Evolutionary conservation across 2,329 filamentous ascomycete species (phyloP).

Genomic region (Cladosporium austrohemisphaericum): DNA sequence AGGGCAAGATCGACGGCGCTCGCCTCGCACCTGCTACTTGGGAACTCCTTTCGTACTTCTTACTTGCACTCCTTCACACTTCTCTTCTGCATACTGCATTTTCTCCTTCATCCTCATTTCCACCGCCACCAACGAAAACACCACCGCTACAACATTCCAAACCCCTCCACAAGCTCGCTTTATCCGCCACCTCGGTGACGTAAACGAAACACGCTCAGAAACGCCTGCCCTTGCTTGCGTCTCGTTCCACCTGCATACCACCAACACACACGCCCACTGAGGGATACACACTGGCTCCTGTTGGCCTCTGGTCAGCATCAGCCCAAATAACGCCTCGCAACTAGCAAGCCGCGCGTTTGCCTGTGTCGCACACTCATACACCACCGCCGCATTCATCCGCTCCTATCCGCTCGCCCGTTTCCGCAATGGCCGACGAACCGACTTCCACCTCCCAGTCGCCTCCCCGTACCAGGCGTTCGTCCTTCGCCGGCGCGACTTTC

Average conservation of each 20-base stretch:
- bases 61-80: neutral
- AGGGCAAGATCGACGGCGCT: constrained; percentile 12
- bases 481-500: constrained; percentile 47
- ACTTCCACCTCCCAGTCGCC: constrained; percentile 37
- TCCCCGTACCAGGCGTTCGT: constrained; percentile 42
- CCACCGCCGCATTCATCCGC: constrained; percentile 4
- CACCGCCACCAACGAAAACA: neutral
- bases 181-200: constrained; percentile 7
- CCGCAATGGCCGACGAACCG: constrained; percentile 36
- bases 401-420: constrained; percentile 1
- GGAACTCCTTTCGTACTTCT: constrained; percentile 5
- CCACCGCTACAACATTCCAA: neutral
- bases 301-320: constrained; percentile 14
- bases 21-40: constrained; percentile 5
- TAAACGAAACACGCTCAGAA: constrained; percentile 6
- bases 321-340: constrained; percentile 5
- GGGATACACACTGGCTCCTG: constrained; percentile 12
- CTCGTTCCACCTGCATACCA: constrained; percentile 8
- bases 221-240: constrained; percentile 11
- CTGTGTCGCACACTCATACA: neutral
- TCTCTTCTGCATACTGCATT: neutral
- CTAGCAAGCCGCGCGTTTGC: constrained; percentile 4
- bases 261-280: constrained; percentile 10
- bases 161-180: neutral
- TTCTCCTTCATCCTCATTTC: neutral